Conservation (phyloP, 495 filamentous ascomycete species). For the Aspergillus incahuasiensis region DNA sequence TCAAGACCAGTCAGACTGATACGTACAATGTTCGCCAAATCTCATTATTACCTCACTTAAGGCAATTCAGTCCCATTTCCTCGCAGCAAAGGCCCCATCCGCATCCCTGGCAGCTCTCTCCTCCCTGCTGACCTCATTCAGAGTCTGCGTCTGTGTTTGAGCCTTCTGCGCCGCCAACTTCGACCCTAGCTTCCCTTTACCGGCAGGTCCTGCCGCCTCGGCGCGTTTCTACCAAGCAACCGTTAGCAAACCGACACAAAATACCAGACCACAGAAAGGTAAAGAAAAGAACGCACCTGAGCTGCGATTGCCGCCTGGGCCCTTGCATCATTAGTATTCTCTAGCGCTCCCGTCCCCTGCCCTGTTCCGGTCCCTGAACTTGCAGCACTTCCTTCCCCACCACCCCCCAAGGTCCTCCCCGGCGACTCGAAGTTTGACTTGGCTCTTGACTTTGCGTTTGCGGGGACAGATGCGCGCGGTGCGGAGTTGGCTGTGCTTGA, state of each 20-base stretch:
- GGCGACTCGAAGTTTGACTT: conserved; percentile 45
- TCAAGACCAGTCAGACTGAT: neutral
- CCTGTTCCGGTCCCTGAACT: conserved; percentile 11
- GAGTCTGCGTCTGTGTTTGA: conserved; percentile 56
- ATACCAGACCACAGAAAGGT: neutral
- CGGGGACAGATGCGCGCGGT: conserved; percentile 34
- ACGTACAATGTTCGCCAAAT: neutral
- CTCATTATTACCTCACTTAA: neutral
- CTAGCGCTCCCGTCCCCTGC: neutral
- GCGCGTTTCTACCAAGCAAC: conserved; percentile 36
- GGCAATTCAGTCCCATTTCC: conserved; percentile 46
- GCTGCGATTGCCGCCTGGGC: conserved; percentile 62
- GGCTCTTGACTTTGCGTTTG: conserved; percentile 6
- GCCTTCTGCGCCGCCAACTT: conserved; percentile 63
- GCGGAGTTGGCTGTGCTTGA: conserved; percentile 33
- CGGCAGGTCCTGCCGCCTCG: conserved; percentile 20
- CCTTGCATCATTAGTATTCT: conserved; percentile 38
- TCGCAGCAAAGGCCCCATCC: conserved; percentile 47
- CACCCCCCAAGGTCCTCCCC: conserved; percentile 50
- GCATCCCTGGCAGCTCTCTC: conserved; percentile 55
- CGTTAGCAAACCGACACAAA: neutral
- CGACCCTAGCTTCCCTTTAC: conserved; percentile 53
- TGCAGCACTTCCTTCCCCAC: neutral
- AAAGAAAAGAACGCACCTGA: conserved; percentile 44
- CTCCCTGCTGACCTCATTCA: conserved; percentile 50